Evolutionary conservation across 2,329 filamentous ascomycete species (phyloP).

Genomic region (Mycosphaerella arachidis): DNA sequence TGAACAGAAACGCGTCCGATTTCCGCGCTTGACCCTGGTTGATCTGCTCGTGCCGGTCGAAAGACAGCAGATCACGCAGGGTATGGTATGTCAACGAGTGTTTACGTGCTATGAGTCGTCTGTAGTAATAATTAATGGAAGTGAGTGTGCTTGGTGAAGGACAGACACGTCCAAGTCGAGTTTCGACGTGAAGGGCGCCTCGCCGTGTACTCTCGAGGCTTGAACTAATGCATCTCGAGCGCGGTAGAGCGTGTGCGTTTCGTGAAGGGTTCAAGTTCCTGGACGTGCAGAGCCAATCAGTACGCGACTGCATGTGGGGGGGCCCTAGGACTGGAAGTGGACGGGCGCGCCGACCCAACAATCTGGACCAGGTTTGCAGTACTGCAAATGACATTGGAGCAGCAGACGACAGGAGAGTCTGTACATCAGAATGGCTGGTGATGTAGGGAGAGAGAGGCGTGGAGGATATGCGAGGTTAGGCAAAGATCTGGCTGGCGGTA

Average conservation of each 20-base stretch:
- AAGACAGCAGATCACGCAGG: neutral
- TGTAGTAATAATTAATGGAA: neutral
- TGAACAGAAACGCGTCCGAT: conserved; percentile 6
- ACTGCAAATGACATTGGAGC: conserved; percentile 7
- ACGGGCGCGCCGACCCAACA: neutral
- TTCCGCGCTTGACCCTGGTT: conserved; percentile 1
- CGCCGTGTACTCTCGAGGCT: conserved; percentile 1
- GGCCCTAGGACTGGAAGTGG: neutral
- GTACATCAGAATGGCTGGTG: conserved; percentile 6
- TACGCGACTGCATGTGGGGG: conserved; percentile 1
- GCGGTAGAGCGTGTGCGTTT: conserved; percentile 13
- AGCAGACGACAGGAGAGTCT: conserved; percentile 1
- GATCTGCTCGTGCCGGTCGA: conserved; percentile 5
- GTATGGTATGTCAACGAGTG: neutral
- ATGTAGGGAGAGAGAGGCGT: conserved; percentile 1
- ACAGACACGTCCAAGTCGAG: conserved; percentile 1
- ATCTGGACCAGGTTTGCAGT: conserved; percentile 1
- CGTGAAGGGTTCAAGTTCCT: conserved; percentile 11
- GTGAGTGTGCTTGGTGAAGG: neutral
- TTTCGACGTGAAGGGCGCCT: conserved; percentile 11
- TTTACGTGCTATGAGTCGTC: neutral
- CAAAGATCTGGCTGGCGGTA: neutral
- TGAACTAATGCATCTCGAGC: conserved; percentile 7
- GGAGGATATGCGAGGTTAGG: conserved; percentile 3
- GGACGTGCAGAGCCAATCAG: conserved; percentile 9